Percentiles rank a stretch among this genome's conserved stretches.
phyloP scores from a whole-genome alignment of 2,329 filamentous ascomycete species.

The Verticillium nonalfalfae region DNA sequence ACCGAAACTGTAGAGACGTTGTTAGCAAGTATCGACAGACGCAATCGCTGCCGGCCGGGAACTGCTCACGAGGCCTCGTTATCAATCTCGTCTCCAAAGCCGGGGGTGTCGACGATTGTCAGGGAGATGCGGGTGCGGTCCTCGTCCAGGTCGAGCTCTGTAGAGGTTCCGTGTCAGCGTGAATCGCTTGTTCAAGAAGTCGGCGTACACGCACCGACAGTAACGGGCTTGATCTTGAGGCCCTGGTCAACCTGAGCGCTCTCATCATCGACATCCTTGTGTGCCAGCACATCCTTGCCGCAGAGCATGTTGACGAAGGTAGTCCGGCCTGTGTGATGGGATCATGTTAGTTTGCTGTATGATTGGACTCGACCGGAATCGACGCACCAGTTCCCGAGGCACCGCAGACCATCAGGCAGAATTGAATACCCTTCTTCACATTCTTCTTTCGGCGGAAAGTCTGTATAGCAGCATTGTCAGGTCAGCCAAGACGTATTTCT shows the following conservation, averaged over 20 bases:
- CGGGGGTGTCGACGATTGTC: constrained; percentile 97
- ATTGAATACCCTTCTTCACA: constrained; percentile 99
- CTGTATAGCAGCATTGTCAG: constrained; percentile 26
- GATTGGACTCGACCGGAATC: constrained; percentile 1
- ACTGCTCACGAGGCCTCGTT: constrained; percentile 82
- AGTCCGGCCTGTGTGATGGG: constrained; percentile 64
- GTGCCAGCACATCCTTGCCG: constrained; percentile 81
- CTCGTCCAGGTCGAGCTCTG: constrained; percentile 92
- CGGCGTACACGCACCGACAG: constrained; percentile 61
- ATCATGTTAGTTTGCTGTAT: neutral
- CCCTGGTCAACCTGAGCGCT: constrained; percentile 90
- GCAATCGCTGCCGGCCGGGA: neutral
- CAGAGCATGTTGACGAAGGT: constrained; percentile 99
- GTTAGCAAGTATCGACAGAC: neutral
- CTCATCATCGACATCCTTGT: constrained; percentile 91
- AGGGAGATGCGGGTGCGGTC: constrained; percentile 97
- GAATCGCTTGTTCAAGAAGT: neutral
- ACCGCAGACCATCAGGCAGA: constrained; percentile 99
- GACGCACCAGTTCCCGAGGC: constrained; percentile 91
- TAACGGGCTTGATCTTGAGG: constrained; percentile 97
- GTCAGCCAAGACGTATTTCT: neutral
- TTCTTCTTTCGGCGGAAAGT: constrained; percentile 99
- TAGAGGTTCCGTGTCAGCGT: neutral
- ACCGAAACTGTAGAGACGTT: constrained; percentile 60
- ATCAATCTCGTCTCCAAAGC: constrained; percentile 98